Evolutionary conservation across 768 basidiomycete species (phyloP), one percentile per base, ranked within the genome.

Genomic region (Neoboletus brunneissimus): DNA sequence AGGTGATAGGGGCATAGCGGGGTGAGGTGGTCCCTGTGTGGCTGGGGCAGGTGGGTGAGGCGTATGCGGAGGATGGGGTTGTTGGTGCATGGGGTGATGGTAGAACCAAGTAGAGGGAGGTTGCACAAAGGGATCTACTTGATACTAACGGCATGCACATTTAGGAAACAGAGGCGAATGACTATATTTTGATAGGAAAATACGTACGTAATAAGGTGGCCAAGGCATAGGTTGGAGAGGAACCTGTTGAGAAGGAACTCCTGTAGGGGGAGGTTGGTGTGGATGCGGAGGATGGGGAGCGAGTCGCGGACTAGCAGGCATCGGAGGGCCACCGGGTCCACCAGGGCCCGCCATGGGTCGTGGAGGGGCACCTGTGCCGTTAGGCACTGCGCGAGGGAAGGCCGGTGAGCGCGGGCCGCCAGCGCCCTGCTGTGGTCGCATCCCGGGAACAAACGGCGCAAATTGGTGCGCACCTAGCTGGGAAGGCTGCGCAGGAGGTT

Each of bases 391-490:
- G 31, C 88, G 83, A 35, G 79, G 62, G 70, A 83, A 88, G 32
- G 79, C 80, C 42, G 88, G 88, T 68, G 89, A 89, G 48, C 86
- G 80, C 41, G 88, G 86, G 25, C 77, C 79, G 53, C 76, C 76
- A 70, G 76, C 74, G 49, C 80, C 77, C 56, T 68, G 73, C 55
- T 73, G 77, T 49, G 70, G 76, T 62, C 80, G 79, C 64, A 79
- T 75, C 51, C 69, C 70, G 18, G 84, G 81, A 31, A 81, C 80
- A 63, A 81, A 86, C 16, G 77, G 64, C 32, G 77, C 62, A 68
- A 68, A 85, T 25, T 74, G 71, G 51, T 77, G 78, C 51, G 77
- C 56, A 55, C 77, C 75, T 54, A 79, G 70, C 63, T 81, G 79
- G 48, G 76, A 67, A 46, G 73, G 69, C 55, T 72, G 71, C 56